Conservation (phyloP, 208 protist genomes). For the Leishmania martiniquensis region DNA sequence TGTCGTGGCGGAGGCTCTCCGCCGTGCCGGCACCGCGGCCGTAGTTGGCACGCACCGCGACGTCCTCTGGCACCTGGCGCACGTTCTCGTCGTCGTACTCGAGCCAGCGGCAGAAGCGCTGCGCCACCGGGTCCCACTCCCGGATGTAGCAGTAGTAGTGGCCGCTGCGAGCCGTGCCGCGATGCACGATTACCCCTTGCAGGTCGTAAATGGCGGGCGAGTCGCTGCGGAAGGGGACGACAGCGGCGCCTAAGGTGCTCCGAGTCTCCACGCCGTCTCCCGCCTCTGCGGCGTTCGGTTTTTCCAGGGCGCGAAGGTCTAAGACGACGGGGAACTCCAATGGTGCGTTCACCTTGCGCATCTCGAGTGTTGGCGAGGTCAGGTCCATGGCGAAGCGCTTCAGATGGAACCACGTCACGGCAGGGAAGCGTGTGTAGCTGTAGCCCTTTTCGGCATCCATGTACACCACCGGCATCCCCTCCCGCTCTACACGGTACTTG, state of each 20-base stretch:
- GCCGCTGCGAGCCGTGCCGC: conserved; percentile 84
- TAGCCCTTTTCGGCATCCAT: conserved; percentile 89
- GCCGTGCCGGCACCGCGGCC: conserved; percentile 30
- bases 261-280: not conserved
- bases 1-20: conserved; percentile 25
- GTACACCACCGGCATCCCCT: conserved; percentile 76
- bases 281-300: conserved; percentile 19
- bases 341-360: conserved; percentile 80
- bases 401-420: conserved; percentile 89
- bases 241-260: conserved; percentile 20
- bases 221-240: conserved; percentile 43
- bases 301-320: conserved; percentile 63
- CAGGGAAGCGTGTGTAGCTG: conserved; percentile 78
- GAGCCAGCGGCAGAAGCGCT: conserved; percentile 72
- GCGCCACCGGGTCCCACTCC: conserved; percentile 59
- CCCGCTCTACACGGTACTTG: conserved; percentile 88
- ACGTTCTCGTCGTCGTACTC: conserved; percentile 89
- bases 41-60: conserved; percentile 78
- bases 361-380: conserved; percentile 74
- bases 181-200: conserved; percentile 89
- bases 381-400: conserved; percentile 94
- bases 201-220: conserved; percentile 86
- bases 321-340: conserved; percentile 83
- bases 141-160: conserved; percentile 93
- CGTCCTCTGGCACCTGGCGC: conserved; percentile 51